Percentiles rank a stretch among this genome's conserved stretches.
Evolutionary conservation across 805 yeast genomes (phyloP).

Genomic region (Zygoascus tannicola): DNA sequence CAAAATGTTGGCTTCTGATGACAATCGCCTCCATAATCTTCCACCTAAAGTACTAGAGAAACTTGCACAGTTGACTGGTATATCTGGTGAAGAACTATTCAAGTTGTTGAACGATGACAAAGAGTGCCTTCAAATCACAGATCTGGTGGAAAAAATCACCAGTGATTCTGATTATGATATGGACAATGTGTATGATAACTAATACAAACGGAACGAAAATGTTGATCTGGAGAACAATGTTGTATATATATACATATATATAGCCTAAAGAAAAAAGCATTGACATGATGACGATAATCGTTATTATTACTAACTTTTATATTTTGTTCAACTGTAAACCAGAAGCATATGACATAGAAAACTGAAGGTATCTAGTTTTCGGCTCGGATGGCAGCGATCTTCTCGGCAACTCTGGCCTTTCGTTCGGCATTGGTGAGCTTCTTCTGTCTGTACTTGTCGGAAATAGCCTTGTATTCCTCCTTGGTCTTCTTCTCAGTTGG

Average conservation of each 20-base stretch:
- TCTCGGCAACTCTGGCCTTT: slow-evolving; percentile 78
- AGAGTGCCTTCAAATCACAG: neutral
- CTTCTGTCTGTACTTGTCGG: slow-evolving; percentile 81
- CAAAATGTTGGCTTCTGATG: neutral
- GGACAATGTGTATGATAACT: too few species aligned
- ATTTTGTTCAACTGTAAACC: too few species aligned
- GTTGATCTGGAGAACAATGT: too few species aligned
- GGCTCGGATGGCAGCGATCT: slow-evolving; percentile 68
- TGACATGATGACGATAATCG: too few species aligned
- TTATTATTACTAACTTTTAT: too few species aligned
- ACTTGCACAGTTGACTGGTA: neutral
- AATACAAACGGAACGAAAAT: too few species aligned
- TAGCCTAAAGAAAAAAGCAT: too few species aligned
- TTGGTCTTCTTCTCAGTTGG: slow-evolving; percentile 90
- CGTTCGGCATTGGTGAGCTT: slow-evolving; percentile 91
- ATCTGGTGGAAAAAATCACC: neutral
- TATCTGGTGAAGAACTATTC: neutral
- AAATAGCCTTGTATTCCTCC: slow-evolving; percentile 95
- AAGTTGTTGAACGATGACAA: neutral
- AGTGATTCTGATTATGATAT: neutral
- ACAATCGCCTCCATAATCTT: neutral
- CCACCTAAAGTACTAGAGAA: neutral
- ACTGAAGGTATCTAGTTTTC: neutral
- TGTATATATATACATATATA: too few species aligned
- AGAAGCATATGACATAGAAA: too few species aligned